Evolutionary conservation across 495 filamentous ascomycete species (phyloP).

Genomic region (Penicillium pancosmium): DNA sequence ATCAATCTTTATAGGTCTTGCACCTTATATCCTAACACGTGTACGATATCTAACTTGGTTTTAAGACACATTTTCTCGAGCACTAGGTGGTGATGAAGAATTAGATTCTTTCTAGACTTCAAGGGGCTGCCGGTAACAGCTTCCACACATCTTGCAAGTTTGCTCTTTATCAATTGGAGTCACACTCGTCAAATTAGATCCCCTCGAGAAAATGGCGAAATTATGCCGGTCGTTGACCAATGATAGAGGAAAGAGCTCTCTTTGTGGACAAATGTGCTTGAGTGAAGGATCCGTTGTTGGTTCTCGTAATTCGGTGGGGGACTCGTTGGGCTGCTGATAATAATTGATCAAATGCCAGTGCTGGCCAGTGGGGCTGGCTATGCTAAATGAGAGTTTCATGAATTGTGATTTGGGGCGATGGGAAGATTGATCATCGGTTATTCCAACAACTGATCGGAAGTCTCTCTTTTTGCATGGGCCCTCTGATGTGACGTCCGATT

Average conservation of each 20-base stretch:
- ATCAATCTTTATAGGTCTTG: too few relatives aligned
- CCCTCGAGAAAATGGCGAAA: conserved; percentile 1
- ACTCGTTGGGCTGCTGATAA: neutral
- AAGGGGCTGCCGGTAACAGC: neutral
- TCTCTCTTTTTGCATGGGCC: neutral
- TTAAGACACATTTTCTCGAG: neutral
- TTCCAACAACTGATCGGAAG: conserved; percentile 5
- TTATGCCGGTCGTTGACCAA: conserved; percentile 3
- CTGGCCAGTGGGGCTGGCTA: neutral
- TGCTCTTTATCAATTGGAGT: neutral
- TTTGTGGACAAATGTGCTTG: conserved; percentile 1
- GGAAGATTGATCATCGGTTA: neutral
- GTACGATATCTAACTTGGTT: neutral
- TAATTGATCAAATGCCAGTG: conserved; percentile 4
- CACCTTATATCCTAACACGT: too few relatives aligned
- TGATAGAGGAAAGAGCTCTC: neutral
- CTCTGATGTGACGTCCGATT: neutral
- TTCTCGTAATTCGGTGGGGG: neutral
- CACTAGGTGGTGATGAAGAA: neutral
- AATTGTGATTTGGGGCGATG: neutral
- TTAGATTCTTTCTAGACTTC: neutral
- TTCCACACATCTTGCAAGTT: conserved; percentile 1
- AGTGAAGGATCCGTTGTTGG: neutral
- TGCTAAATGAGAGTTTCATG: conserved; percentile 3
- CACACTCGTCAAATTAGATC: too few relatives aligned